These are phyloP conservation scores for Arctium lappa DNA, from an alignment of 129 eudicot species.

Conservation along the genomic window DNA sequence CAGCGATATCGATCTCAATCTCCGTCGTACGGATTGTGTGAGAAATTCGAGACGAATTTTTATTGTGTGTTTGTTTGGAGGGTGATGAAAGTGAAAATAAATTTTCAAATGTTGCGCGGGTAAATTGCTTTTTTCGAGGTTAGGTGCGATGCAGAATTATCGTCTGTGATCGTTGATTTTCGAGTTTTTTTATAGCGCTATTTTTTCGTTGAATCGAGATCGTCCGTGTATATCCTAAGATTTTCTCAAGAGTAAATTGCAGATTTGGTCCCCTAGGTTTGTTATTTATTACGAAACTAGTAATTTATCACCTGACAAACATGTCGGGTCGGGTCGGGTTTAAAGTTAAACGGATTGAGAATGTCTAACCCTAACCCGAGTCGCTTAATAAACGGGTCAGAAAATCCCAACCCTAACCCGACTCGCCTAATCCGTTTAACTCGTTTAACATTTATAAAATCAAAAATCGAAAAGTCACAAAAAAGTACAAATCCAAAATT, in stretches of 20 bases:
- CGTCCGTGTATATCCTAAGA: background rate
- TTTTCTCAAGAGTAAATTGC: background rate
- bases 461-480: too few relatives aligned
- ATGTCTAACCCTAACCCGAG: too few relatives aligned
- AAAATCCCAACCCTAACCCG: too few relatives aligned
- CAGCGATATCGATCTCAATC: background rate
- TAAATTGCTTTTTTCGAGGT: slow-evolving; percentile 6
- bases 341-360: too few relatives aligned
- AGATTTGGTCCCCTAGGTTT: too few relatives aligned
- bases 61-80: background rate
- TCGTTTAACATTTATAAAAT: too few relatives aligned
- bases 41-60: background rate
- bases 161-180: background rate
- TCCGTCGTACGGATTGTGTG: background rate
- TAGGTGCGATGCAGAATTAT: background rate
- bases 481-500: too few relatives aligned
- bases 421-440: too few relatives aligned
- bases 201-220: background rate
- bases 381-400: too few relatives aligned
- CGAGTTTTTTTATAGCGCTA: background rate
- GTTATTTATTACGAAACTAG: too few relatives aligned
- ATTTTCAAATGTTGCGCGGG: slow-evolving; percentile 42
- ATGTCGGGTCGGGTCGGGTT: too few relatives aligned
- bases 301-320: too few relatives aligned
- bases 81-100: slow-evolving; percentile 1